Evolutionary conservation across 2,329 filamentous ascomycete species (phyloP).

Genomic region (Cladosporium sp.): DNA sequence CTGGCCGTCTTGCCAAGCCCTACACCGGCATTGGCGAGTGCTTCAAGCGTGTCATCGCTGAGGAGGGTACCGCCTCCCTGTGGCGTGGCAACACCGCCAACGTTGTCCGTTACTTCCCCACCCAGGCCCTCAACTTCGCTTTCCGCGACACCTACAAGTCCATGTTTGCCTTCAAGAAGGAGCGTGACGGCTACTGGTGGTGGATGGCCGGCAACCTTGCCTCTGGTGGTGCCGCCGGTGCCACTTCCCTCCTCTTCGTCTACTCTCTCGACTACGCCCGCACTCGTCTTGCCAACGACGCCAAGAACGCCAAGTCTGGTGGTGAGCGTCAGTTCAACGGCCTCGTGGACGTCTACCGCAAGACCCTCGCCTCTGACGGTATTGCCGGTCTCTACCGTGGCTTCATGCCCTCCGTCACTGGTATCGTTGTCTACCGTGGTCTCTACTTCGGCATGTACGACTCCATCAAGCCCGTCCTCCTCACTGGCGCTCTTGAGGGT

Average conservation of each 20-base stretch:
- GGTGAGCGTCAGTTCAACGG: conserved; percentile 99
- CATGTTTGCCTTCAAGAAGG: conserved; percentile 99
- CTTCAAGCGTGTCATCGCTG: conserved; percentile 86
- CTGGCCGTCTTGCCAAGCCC: conserved; percentile 96
- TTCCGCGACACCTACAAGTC: conserved; percentile 99
- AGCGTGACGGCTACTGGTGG: conserved; percentile 94
- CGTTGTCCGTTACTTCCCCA: conserved; percentile 99
- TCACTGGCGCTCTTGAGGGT: conserved; percentile 86
- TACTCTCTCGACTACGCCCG: conserved; percentile 99
- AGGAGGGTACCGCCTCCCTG: conserved; percentile 91
- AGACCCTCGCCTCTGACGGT: conserved; percentile 98
- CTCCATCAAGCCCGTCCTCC: conserved; percentile 98
- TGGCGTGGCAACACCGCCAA: conserved; percentile 99
- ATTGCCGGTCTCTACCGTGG: conserved; percentile 99
- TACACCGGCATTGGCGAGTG: conserved; percentile 93
- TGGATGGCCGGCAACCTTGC: conserved; percentile 99
- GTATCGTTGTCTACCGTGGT: conserved; percentile 99
- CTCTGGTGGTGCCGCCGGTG: conserved; percentile 99
- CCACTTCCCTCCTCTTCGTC: conserved; percentile 99
- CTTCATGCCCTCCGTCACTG: conserved; percentile 98
- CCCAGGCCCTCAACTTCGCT: conserved; percentile 99
- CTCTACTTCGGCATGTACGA: conserved; percentile 99
- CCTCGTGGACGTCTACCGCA: conserved; percentile 99
- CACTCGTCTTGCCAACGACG: conserved; percentile 99
- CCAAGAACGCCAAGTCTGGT: conserved; percentile 95